Base-by-base conservation (phyloP, 345 rosid species). In the Excoecaria agallocha region DNA sequence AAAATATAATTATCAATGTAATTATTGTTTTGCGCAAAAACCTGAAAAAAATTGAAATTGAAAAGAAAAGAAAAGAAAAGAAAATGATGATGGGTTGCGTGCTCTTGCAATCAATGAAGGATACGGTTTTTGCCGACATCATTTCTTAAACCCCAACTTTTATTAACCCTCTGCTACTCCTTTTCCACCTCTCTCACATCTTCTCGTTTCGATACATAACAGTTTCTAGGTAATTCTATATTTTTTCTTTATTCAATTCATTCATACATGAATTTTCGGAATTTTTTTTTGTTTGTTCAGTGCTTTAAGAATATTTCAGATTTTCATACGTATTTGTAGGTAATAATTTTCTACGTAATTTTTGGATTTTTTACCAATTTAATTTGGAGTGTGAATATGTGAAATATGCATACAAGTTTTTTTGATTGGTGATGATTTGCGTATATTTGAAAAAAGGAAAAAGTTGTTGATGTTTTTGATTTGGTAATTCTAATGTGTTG, bases 81-180 rank as follows among this genome's bases (percentile, higher is more conserved):
- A 57, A 9, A 8, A 64, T 35, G 68, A 41, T 11, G 66, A 8
- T 15, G 46, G 16, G 25, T 13, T 64, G 68, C 68, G 68, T 64
- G 68, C 68, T 17, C 3, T 64, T 64, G 22, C 46, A 64, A 64
- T 64, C 68, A 39, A 39, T 64, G 16, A 64, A 64, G 13, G 5
- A 1, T 9, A 38, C 46, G 49, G 49, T 38, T 38, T 64, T 64
- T 39, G 49, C 49, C 68, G 68, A 64, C 68, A 64, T 4, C 41
- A 7, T 19, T 16, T 16, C 49, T 16, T 64, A 38, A 64, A 38
- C 68, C 24, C 24, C 24, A 38, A 9, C 49, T 8, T 24, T 19
- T 11, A 5, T 10, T 61, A 35, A 37, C 66, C 7, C 15, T 60
- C 64, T 9, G 13, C 13, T 60, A 25, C 30, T 30, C 30, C 30